Conservation (phyloP, 192 early-diverging fungal species). For the Coemansia sp. region DNA sequence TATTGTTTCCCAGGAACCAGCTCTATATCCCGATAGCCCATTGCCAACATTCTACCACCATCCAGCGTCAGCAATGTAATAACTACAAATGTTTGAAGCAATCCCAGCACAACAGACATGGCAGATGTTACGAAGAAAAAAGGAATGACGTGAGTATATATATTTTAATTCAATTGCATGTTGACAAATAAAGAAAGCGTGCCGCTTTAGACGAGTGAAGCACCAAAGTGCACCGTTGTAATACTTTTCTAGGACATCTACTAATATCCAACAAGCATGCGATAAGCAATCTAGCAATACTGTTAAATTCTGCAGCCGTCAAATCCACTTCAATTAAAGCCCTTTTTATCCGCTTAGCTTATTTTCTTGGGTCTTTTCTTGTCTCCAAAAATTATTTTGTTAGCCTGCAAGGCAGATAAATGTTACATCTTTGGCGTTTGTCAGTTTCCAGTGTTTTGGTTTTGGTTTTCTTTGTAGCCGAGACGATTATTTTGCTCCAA, state of each 20-base stretch:
- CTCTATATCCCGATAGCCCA: constrained; percentile 23
- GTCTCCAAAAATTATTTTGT: background rate
- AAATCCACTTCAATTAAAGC: background rate
- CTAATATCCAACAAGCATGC: background rate
- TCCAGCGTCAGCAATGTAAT: background rate
- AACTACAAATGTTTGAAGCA: background rate
- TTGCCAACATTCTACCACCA: background rate
- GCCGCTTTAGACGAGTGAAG: background rate
- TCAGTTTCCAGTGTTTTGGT: no score
- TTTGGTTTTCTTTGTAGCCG: no score
- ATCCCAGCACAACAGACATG: background rate
- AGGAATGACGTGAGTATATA: background rate
- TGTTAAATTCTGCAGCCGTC: background rate
- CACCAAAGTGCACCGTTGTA: background rate
- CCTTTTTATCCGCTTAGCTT: background rate
- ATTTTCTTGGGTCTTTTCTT: background rate
- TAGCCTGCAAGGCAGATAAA: background rate
- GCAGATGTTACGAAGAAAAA: background rate
- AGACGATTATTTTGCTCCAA: background rate
- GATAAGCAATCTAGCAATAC: background rate
- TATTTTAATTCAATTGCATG: background rate
- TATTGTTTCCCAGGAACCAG: constrained; percentile 35
- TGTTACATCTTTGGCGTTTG: no score
- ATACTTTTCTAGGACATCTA: background rate
- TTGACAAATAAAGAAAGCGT: background rate